Evolutionary conservation across 352 stramenopile species (phyloP).

Genomic region (Phytophthora litchii): DNA sequence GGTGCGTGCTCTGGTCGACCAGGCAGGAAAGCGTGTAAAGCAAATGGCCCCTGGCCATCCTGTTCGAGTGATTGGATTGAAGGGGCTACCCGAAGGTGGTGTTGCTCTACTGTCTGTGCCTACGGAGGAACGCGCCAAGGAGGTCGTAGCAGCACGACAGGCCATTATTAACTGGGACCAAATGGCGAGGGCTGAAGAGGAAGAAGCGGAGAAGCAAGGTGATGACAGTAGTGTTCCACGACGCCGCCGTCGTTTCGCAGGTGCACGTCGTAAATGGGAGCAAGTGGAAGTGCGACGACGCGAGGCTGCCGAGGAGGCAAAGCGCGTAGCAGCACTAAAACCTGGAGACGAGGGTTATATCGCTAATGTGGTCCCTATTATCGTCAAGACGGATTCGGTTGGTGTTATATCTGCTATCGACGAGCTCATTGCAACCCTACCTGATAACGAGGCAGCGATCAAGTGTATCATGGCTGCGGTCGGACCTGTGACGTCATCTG

Average conservation of each 20-base stretch:
- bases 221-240: slow-evolving; percentile 20
- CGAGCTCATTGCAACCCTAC: slow-evolving; percentile 80
- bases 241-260: slow-evolving; percentile 59
- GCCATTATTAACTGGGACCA: slow-evolving; percentile 81
- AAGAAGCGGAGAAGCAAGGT: slow-evolving; percentile 48
- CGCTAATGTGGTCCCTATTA: slow-evolving; percentile 94
- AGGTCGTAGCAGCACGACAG: slow-evolving; percentile 73
- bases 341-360: slow-evolving; percentile 86
- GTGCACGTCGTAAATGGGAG: slow-evolving; percentile 61
- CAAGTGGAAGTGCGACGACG: slow-evolving; percentile 73
- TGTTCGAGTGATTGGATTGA: slow-evolving; percentile 89
- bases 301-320: slow-evolving; percentile 68
- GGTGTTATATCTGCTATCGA: slow-evolving; percentile 95
- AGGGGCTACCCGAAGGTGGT: slow-evolving; percentile 81
- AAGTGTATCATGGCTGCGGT: slow-evolving; percentile 88
- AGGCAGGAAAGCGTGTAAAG: slow-evolving; percentile 87
- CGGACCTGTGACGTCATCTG: slow-evolving; percentile 81
- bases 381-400: slow-evolving; percentile 99
- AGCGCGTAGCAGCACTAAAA: slow-evolving; percentile 71
- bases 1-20: slow-evolving; percentile 80
- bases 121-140: slow-evolving; percentile 79
- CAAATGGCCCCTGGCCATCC: slow-evolving; percentile 90
- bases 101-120: slow-evolving; percentile 76
- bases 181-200: slow-evolving; percentile 63
- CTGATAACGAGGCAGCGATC: slow-evolving; percentile 66